Conservation (phyloP, 2,329 filamentous ascomycete genomes). For the Fusarium setosum region DNA sequence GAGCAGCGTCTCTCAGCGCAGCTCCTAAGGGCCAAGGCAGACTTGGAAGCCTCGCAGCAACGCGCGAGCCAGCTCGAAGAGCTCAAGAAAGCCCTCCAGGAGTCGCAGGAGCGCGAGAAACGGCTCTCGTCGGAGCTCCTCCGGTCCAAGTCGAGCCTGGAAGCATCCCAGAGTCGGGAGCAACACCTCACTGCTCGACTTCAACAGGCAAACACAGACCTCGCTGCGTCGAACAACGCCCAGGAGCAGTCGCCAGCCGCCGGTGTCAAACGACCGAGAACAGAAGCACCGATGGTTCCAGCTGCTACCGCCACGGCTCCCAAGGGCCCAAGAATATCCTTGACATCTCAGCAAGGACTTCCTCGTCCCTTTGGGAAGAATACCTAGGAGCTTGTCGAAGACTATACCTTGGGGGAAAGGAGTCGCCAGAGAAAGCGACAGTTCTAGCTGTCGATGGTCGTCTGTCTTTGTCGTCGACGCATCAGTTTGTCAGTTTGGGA, state of each 20-base stretch:
- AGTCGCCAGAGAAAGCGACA: too few relatives aligned
- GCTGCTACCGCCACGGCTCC: too few relatives aligned
- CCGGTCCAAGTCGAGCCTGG: background rate
- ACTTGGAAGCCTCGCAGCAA: background rate
- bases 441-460: too few relatives aligned
- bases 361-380: too few relatives aligned
- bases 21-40: background rate
- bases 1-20: background rate
- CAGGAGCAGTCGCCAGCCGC: background rate
- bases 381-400: too few relatives aligned
- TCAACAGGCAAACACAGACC: background rate
- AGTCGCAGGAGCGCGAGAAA: conserved; percentile 3
- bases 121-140: background rate
- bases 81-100: background rate
- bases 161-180: background rate
- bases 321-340: too few relatives aligned
- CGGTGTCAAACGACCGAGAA: background rate
- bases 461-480: too few relatives aligned
- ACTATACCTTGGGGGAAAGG: too few relatives aligned
- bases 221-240: background rate
- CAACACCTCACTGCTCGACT: background rate
- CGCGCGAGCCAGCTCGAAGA: background rate
- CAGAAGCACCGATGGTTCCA: background rate
- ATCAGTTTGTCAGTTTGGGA: too few relatives aligned
- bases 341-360: too few relatives aligned